phyloP scores from a whole-genome alignment of 805 yeast genomes.

The Tetrapisispora nanseiensis region DNA sequence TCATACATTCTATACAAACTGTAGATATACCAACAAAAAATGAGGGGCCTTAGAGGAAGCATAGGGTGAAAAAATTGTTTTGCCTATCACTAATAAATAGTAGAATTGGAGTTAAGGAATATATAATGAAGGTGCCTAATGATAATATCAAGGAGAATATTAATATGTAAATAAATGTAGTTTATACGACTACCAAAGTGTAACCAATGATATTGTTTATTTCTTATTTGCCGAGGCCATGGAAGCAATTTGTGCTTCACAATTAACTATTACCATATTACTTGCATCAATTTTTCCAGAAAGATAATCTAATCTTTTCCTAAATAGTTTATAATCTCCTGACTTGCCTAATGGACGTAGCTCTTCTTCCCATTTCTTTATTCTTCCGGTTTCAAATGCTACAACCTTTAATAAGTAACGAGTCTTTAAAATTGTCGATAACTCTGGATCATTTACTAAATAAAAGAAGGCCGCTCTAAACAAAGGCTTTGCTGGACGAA shows the following conservation, averaged over 20 bases:
- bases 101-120: no score
- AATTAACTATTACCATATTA: constrained; percentile 39
- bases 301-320: constrained; percentile 54
- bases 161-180: no score
- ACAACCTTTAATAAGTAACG: constrained; percentile 47
- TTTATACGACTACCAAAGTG: no score
- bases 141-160: no score
- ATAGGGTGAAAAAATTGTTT: no score
- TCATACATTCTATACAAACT: no score
- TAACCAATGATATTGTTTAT: neutral
- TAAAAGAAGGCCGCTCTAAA: constrained; percentile 68
- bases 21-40: no score
- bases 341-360: constrained; percentile 46
- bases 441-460: constrained; percentile 46
- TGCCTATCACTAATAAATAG: no score
- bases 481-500: constrained; percentile 77
- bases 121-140: no score
- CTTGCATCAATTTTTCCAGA: constrained; percentile 56
- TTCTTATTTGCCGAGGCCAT: constrained; percentile 16
- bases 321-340: constrained; percentile 44
- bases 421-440: constrained; percentile 55
- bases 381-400: constrained; percentile 49
- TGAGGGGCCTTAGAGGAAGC: no score
- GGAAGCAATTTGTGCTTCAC: constrained; percentile 37
- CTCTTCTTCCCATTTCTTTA: constrained; percentile 62